These are phyloP conservation scores for Sarocladium strictum DNA, from an alignment of 2,329 filamentous ascomycete species.

Conservation along the genomic window DNA sequence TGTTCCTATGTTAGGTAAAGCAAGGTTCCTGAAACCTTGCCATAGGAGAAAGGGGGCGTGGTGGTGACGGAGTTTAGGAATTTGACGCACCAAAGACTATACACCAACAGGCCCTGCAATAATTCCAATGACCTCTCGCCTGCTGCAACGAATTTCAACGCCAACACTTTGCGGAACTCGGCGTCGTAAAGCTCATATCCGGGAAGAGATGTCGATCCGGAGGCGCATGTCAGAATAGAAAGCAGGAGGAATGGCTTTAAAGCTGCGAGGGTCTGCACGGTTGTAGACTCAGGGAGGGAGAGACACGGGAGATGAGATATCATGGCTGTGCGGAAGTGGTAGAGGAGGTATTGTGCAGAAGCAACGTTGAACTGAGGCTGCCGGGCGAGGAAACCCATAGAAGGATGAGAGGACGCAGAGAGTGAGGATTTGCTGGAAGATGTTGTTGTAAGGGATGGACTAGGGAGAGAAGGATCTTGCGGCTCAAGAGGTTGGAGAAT, in stretches of 20 bases:
- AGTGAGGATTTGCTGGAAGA: too few relatives aligned
- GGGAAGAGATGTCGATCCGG: background rate
- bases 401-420: too few relatives aligned
- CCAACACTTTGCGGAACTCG: conserved; percentile 51
- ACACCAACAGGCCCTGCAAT: conserved; percentile 51
- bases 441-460: too few relatives aligned
- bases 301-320: background rate
- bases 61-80: too few relatives aligned
- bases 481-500: too few relatives aligned
- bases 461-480: too few relatives aligned
- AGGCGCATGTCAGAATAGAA: background rate
- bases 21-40: too few relatives aligned
- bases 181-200: conserved; percentile 34
- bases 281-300: background rate
- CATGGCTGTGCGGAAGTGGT: background rate
- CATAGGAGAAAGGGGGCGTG: too few relatives aligned
- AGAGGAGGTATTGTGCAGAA: too few relatives aligned
- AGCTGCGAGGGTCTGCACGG: background rate
- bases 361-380: too few relatives aligned
- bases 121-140: conserved; percentile 53
- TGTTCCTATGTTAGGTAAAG: conserved; percentile 18
- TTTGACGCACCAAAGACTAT: conserved; percentile 49
- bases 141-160: conserved; percentile 48
- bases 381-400: too few relatives aligned
- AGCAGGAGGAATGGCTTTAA: background rate